Conservation (phyloP, 352 stramenopile species). For the Aphanomyces euteiches region DNA sequence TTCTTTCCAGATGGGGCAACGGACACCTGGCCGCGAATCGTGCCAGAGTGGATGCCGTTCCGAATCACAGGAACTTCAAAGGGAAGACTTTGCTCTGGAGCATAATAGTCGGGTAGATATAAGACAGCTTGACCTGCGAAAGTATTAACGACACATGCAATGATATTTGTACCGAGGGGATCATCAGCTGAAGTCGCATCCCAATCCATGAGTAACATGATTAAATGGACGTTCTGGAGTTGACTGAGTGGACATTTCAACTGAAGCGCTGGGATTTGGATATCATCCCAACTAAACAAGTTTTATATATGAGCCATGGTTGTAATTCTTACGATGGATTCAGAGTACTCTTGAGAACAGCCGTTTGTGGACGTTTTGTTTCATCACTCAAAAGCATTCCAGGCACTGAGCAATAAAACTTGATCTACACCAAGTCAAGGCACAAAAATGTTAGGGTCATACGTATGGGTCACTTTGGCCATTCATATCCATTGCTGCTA, state of each 20-base stretch:
- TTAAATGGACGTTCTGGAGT: conserved; percentile 58
- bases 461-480: conserved; percentile 81
- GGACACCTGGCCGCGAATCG: conserved; percentile 50
- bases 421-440: conserved; percentile 6
- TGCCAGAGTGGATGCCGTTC: conserved; percentile 54
- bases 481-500: conserved; percentile 69
- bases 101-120: conserved; percentile 54
- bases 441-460: conserved; percentile 18
- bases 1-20: conserved; percentile 55
- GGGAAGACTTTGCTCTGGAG: conserved; percentile 32
- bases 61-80: conserved; percentile 52
- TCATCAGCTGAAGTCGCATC: conserved; percentile 71
- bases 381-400: conserved; percentile 22
- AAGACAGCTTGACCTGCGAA: conserved; percentile 49
- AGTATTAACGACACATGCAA: not conserved
- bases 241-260: conserved; percentile 42
- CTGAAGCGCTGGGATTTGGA: conserved; percentile 63
- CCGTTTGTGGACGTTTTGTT: conserved; percentile 51
- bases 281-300: conserved; percentile 50
- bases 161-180: conserved; percentile 46
- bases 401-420: conserved; percentile 21
- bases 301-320: not conserved
- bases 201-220: conserved; percentile 79
- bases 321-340: conserved; percentile 46
- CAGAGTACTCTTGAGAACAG: conserved; percentile 61